These are phyloP conservation scores for Globisporangium irregulare DNA, from an alignment of 352 stramenopile genomes.

Conservation along the genomic window DNA sequence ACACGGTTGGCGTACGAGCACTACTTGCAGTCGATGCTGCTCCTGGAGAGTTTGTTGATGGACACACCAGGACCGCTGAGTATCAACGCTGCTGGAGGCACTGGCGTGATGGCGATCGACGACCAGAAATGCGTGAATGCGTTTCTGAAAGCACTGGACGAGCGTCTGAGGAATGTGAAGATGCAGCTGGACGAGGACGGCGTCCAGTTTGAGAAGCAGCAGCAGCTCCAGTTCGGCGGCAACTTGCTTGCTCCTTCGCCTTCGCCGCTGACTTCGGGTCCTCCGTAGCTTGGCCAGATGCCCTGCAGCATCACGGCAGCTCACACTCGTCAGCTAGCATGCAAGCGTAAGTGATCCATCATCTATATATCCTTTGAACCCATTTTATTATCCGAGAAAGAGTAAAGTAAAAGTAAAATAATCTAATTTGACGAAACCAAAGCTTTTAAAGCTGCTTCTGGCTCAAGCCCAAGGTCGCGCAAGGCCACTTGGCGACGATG, in stretches of 20 bases:
- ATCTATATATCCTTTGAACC: not conserved
- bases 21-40: conserved; percentile 55
- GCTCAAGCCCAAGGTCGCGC: too few species aligned
- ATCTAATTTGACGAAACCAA: not conserved
- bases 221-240: not conserved
- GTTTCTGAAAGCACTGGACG: conserved; percentile 48
- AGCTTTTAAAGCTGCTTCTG: too few species aligned
- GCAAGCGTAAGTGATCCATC: not conserved
- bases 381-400: conserved; percentile 3
- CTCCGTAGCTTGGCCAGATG: not conserved
- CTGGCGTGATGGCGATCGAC: conserved; percentile 28
- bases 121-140: conserved; percentile 53
- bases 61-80: conserved; percentile 23
- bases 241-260: not conserved
- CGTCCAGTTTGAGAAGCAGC: not conserved
- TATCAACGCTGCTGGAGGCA: conserved; percentile 4
- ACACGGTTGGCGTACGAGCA: conserved; percentile 48
- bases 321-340: too few species aligned
- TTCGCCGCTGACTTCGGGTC: not conserved
- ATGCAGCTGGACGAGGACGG: conserved; percentile 20
- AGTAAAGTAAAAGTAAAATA: conserved; percentile 21
- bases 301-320: too few species aligned
- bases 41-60: conserved; percentile 63
- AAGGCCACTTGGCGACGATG: too few species aligned
- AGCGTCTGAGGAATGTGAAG: conserved; percentile 53